phyloP scores from a whole-genome alignment of 1,139 yeast species.

The Kurtzmaniella natalensis region DNA sequence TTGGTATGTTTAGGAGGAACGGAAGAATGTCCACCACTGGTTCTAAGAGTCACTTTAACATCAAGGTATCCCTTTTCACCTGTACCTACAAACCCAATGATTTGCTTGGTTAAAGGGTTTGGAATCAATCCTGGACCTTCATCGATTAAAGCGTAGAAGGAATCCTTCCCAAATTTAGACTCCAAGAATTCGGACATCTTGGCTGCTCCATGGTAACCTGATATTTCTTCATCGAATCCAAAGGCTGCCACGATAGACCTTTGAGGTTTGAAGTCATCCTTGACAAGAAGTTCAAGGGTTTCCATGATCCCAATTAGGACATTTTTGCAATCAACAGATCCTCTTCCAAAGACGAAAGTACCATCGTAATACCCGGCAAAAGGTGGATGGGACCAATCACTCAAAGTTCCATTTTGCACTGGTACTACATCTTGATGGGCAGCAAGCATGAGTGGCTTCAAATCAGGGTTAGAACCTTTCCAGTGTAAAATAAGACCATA shows the following conservation, averaged over 20 bases:
- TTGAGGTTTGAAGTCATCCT: conserved; percentile 44
- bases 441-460: conserved; percentile 18
- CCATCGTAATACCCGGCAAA: conserved; percentile 12
- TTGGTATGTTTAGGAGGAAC: conserved; percentile 70
- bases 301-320: conserved; percentile 54
- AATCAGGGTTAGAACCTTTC: conserved; percentile 14
- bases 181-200: conserved; percentile 37
- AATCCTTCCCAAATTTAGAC: conserved; percentile 50
- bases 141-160: conserved; percentile 56
- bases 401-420: conserved; percentile 15
- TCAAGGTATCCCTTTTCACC: conserved; percentile 68
- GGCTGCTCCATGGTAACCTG: conserved; percentile 55
- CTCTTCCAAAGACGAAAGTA: conserved; percentile 57
- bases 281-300: conserved; percentile 44
- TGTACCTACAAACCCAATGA: conserved; percentile 33
- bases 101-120: conserved; percentile 21
- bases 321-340: conserved; percentile 61
- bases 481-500: conserved; percentile 18
- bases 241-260: conserved; percentile 57
- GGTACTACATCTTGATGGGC: conserved; percentile 23
- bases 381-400: conserved; percentile 19
- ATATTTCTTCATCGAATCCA: conserved; percentile 73
- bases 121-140: conserved; percentile 47
- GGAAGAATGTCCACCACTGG: conserved; percentile 73
- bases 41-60: conserved; percentile 39